A percentile compares a stretch with the other conserved stretches of the same genome.
These are phyloP conservation scores for Pythium sukuiense DNA, from an alignment of 352 stramenopile species.

Conservation along the genomic window DNA sequence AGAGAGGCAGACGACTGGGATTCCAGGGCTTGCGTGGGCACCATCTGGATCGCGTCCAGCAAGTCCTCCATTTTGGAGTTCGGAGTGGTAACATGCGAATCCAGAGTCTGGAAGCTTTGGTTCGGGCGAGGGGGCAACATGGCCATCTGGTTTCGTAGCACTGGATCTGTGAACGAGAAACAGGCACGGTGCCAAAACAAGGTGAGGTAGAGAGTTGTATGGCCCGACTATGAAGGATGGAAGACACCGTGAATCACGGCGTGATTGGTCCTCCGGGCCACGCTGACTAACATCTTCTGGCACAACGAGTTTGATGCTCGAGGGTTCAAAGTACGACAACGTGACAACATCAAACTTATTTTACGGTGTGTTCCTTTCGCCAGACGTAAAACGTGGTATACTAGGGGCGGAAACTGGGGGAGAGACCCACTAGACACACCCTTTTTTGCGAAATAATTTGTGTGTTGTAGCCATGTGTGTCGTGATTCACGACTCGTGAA, in stretches of 20 bases:
- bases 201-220: neutral
- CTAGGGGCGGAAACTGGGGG: too few relatives aligned
- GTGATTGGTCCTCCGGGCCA: neutral
- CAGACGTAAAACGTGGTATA: too few relatives aligned
- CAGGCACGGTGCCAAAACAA: neutral
- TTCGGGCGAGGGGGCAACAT: neutral
- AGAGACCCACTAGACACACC: neutral
- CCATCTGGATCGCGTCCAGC: neutral
- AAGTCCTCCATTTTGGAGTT: neutral
- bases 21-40: neutral
- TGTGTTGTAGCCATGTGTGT: neutral
- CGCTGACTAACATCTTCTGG: neutral
- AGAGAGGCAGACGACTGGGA: slow-evolving; percentile 5
- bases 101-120: neutral
- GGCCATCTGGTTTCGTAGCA: slow-evolving; percentile 1
- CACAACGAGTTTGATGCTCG: neutral
- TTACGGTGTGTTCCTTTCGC: too few relatives aligned
- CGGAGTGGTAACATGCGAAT: neutral
- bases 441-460: neutral
- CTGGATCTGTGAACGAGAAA: neutral
- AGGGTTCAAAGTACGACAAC: neutral
- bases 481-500: neutral
- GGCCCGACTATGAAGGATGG: neutral
- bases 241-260: neutral
- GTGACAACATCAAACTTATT: neutral